Percentiles rank a stretch among this genome's conserved stretches.
These are phyloP conservation scores for Aleurites moluccanus DNA, from an alignment of 441 rosid species.

Conservation along the genomic window DNA sequence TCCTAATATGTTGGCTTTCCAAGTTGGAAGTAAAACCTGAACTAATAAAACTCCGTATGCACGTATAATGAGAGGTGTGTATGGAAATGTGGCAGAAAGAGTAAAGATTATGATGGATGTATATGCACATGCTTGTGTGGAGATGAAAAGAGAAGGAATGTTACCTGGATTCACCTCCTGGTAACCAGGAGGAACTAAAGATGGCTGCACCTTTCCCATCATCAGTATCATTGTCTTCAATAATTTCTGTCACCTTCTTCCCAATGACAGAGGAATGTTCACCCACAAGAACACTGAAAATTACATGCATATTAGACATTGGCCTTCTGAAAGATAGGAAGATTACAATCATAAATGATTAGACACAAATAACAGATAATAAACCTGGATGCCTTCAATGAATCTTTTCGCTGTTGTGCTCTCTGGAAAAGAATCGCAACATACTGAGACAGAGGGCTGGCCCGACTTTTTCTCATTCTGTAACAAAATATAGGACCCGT, in stretches of 20 bases:
- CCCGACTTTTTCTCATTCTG: conserved; percentile 64
- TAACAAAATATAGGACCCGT: conserved; percentile 16
- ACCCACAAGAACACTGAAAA: conserved; percentile 79
- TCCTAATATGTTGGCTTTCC: no score
- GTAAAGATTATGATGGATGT: background rate
- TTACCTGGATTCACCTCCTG: conserved; percentile 61
- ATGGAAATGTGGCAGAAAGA: background rate
- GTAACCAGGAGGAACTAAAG: conserved; percentile 89
- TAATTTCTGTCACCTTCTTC: conserved; percentile 46
- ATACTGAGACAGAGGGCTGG: conserved; percentile 70
- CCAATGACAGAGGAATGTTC: conserved; percentile 65
- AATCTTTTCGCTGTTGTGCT: conserved; percentile 66
- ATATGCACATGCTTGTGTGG: background rate
- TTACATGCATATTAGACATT: conserved; percentile 16
- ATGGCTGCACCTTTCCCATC: conserved; percentile 53
- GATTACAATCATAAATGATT: background rate
- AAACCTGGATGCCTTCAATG: conserved; percentile 84
- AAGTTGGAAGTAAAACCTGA: background rate
- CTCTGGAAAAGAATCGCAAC: conserved; percentile 50
- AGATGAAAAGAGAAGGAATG: conserved; percentile 14
- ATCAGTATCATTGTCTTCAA: conserved; percentile 44
- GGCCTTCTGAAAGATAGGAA: conserved; percentile 7
- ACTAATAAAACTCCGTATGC: background rate
- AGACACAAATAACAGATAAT: background rate
- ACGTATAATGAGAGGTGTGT: background rate